phyloP scores from a whole-genome alignment of 257 asterid species.

The Linderniella brevidens region DNA sequence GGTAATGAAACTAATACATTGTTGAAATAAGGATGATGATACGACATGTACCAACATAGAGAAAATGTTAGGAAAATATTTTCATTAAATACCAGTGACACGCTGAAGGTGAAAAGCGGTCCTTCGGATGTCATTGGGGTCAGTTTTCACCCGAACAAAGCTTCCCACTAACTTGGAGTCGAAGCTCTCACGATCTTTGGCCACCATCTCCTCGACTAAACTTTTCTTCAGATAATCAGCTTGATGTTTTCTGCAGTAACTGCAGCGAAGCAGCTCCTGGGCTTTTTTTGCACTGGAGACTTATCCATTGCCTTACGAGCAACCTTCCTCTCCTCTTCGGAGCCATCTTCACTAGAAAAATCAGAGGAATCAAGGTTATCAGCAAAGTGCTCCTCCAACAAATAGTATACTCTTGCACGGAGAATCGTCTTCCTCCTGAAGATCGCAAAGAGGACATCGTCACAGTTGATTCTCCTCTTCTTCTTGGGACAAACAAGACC shows the following conservation, averaged over 20 bases:
- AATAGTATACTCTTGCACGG: slow-evolving; percentile 35
- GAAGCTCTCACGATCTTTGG: slow-evolving; percentile 33
- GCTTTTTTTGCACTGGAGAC: slow-evolving; percentile 23
- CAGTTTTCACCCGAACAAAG: slow-evolving; percentile 73
- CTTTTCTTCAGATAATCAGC: slow-evolving; percentile 55
- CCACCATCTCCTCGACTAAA: slow-evolving; percentile 47
- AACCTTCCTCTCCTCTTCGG: slow-evolving; percentile 11
- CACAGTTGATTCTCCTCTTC: slow-evolving; percentile 60
- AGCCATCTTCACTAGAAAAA: slow-evolving; percentile 46
- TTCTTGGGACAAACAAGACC: slow-evolving; percentile 37
- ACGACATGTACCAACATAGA: neutral
- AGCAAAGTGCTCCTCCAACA: slow-evolving; percentile 70
- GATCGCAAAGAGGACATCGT: slow-evolving; percentile 43
- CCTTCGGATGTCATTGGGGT: slow-evolving; percentile 59
- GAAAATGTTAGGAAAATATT: slow-evolving; percentile 5
- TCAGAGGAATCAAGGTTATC: slow-evolving; percentile 39
- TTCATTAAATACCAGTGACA: slow-evolving; percentile 47
- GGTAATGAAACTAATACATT: too few species aligned
- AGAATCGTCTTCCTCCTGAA: slow-evolving; percentile 48
- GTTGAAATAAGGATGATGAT: too few species aligned
- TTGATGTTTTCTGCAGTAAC: slow-evolving; percentile 56
- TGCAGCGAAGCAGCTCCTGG: slow-evolving; percentile 67
- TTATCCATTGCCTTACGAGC: neutral
- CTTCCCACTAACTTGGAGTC: slow-evolving; percentile 56
- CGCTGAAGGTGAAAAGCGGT: slow-evolving; percentile 62